Evolutionary conservation across 116 monocot genomes (phyloP).

Genomic region (Cymodocea nodosa): DNA sequence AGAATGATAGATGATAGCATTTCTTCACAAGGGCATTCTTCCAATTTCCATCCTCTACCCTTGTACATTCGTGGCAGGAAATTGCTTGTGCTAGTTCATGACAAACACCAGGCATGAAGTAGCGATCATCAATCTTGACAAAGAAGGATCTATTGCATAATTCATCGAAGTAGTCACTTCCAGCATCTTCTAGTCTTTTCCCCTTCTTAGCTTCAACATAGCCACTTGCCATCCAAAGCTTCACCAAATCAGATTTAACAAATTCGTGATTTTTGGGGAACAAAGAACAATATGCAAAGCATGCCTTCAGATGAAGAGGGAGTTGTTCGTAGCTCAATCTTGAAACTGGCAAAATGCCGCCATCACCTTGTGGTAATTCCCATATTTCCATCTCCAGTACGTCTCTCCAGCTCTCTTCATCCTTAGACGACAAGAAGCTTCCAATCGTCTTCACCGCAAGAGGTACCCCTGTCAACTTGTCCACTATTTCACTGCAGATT

Average conservation of each 20-base stretch:
- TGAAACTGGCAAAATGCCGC: conserved; percentile 6
- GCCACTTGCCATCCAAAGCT: conserved; percentile 25
- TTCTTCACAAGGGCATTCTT: background rate
- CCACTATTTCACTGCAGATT: conserved; percentile 9
- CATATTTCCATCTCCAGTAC: conserved; percentile 21
- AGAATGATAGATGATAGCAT: background rate
- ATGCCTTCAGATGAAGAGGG: conserved; percentile 16
- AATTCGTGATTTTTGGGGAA: conserved; percentile 18
- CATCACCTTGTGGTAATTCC: conserved; percentile 1
- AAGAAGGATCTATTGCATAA: conserved; percentile 21
- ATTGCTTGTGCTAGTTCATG: conserved; percentile 20
- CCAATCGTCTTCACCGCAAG: conserved; percentile 22
- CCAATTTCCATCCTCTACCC: background rate
- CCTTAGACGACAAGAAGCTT: conserved; percentile 2
- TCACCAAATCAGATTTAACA: conserved; percentile 8
- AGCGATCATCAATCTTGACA: background rate
- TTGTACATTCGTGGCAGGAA: conserved; percentile 1
- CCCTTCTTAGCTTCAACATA: conserved; percentile 7
- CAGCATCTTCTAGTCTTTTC: conserved; percentile 13
- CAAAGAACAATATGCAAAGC: conserved; percentile 23
- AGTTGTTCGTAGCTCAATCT: conserved; percentile 19
- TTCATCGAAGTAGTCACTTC: conserved; percentile 17
- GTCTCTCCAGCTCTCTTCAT: conserved; percentile 10
- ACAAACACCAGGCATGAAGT: conserved; percentile 18
- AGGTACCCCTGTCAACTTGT: conserved; percentile 25